Evolutionary conservation across 129 eudicot species (phyloP).

Genomic region (Flaveria brownii): DNA sequence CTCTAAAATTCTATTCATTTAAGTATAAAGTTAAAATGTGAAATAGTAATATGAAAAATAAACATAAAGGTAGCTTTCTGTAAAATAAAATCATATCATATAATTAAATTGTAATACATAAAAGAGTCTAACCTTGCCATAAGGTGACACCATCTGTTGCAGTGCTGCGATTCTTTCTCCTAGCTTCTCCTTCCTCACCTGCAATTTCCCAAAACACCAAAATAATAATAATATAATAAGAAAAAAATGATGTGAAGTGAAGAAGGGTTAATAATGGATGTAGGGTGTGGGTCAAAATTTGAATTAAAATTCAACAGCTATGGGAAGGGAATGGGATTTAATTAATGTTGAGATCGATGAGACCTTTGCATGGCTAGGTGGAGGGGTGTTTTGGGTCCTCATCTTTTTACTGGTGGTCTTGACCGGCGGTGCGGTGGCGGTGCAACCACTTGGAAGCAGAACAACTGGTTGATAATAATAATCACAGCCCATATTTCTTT

Average conservation of each 20-base stretch:
- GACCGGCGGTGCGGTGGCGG: conserved; percentile 39
- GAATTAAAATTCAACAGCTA: not conserved
- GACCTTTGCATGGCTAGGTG: conserved; percentile 84
- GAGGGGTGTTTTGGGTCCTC: conserved; percentile 38
- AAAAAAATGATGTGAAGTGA: too few relatives aligned
- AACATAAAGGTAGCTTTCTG: too few relatives aligned
- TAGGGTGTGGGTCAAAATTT: not conserved
- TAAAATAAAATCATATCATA: too few relatives aligned
- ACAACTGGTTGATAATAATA: conserved; percentile 34
- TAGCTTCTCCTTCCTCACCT: conserved; percentile 73
- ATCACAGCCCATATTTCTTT: conserved; percentile 44
- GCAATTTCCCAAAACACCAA: conserved; percentile 15
- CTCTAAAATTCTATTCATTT: too few relatives aligned
- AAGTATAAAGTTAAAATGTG: too few relatives aligned
- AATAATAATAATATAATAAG: not conserved
- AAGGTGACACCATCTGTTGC: conserved; percentile 82
- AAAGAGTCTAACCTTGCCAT: conserved; percentile 58
- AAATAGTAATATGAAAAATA: too few relatives aligned
- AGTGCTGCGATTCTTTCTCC: conserved; percentile 77
- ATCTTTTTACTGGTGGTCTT: conserved; percentile 43
- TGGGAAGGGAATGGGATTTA: not conserved
- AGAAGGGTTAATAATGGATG: not conserved
- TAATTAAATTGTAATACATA: not conserved
- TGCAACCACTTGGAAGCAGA: conserved; percentile 23
- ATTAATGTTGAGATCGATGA: not conserved